Percentiles rank a stretch among this genome's conserved stretches.
These are phyloP conservation scores for Suillus subaureus DNA, from an alignment of 768 basidiomycete genomes.

Conservation along the genomic window DNA sequence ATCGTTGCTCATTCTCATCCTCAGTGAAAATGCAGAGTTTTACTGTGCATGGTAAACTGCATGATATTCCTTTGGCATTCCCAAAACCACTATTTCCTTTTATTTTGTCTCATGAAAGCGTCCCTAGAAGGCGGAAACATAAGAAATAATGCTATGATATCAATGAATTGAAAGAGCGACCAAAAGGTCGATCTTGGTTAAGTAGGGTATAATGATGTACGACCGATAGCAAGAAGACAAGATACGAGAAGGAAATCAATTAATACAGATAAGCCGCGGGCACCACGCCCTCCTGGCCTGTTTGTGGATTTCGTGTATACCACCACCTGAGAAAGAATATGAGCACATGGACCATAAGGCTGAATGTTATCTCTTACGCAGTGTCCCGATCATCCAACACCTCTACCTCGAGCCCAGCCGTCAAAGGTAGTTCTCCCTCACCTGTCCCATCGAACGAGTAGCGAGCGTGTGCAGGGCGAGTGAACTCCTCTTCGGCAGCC, in stretches of 20 bases:
- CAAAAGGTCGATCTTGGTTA: conserved; percentile 38
- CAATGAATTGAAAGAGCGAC: conserved; percentile 34
- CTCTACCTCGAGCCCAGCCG: conserved; percentile 70
- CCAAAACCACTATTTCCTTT: background rate
- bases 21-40: conserved; percentile 18
- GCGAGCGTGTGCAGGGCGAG: conserved; percentile 76
- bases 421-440: conserved; percentile 75
- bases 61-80: conserved; percentile 3
- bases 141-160: conserved; percentile 28
- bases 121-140: conserved; percentile 16
- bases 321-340: conserved; percentile 70
- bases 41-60: conserved; percentile 5
- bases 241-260: conserved; percentile 32
- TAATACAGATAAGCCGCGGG: conserved; percentile 91
- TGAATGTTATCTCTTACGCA: conserved; percentile 52
- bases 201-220: conserved; percentile 39
- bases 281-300: conserved; percentile 86
- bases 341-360: conserved; percentile 2
- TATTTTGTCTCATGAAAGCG: background rate
- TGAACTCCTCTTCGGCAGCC: conserved; percentile 61
- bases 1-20: conserved; percentile 12
- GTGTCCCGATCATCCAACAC: conserved; percentile 80
- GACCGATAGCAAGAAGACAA: conserved; percentile 33
- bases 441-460: conserved; percentile 82
- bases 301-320: conserved; percentile 82